Evolutionary conservation across 352 stramenopile species (phyloP).

Genomic region (Phytophthora tubulina): DNA sequence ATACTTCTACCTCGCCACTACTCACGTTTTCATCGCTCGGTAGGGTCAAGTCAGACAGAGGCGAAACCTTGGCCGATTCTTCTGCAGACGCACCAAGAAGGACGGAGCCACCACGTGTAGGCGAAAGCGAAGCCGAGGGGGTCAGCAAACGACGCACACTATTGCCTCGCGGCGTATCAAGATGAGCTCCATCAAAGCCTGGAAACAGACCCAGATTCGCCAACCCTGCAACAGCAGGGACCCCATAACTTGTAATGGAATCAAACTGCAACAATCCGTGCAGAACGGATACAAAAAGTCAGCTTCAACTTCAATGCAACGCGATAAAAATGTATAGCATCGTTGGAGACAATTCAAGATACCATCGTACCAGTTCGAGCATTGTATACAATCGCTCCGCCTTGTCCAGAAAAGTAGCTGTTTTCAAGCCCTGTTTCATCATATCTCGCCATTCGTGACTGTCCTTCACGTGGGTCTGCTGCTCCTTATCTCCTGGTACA

Average conservation of each 20-base stretch:
- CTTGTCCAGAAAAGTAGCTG: slow-evolving; percentile 53
- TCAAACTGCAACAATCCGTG: slow-evolving; percentile 57
- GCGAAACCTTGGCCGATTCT: slow-evolving; percentile 1
- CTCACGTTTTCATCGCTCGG: not conserved
- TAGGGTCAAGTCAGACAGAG: not conserved
- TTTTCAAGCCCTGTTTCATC: slow-evolving; percentile 55
- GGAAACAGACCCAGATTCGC: slow-evolving; percentile 68
- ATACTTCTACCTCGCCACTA: not conserved
- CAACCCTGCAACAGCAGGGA: slow-evolving; percentile 65
- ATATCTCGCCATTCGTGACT: slow-evolving; percentile 53
- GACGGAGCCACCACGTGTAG: slow-evolving; percentile 22
- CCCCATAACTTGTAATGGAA: slow-evolving; percentile 67
- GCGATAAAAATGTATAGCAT: not conserved
- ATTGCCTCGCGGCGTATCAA: slow-evolving; percentile 46
- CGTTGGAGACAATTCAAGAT: not conserved
- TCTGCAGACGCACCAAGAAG: slow-evolving; percentile 10
- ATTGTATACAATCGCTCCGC: slow-evolving; percentile 62
- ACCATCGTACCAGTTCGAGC: slow-evolving; percentile 62
- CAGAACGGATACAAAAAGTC: slow-evolving; percentile 4
- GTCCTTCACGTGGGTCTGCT: slow-evolving; percentile 40
- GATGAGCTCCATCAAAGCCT: slow-evolving; percentile 43
- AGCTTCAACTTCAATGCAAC: slow-evolving; percentile 11
- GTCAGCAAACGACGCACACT: slow-evolving; percentile 56
- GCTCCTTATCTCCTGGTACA: slow-evolving; percentile 45
- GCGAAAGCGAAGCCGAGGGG: slow-evolving; percentile 34